These are phyloP conservation scores for Scheffersomyces segobiensis DNA, from an alignment of 1,139 yeast species.

Conservation along the genomic window DNA sequence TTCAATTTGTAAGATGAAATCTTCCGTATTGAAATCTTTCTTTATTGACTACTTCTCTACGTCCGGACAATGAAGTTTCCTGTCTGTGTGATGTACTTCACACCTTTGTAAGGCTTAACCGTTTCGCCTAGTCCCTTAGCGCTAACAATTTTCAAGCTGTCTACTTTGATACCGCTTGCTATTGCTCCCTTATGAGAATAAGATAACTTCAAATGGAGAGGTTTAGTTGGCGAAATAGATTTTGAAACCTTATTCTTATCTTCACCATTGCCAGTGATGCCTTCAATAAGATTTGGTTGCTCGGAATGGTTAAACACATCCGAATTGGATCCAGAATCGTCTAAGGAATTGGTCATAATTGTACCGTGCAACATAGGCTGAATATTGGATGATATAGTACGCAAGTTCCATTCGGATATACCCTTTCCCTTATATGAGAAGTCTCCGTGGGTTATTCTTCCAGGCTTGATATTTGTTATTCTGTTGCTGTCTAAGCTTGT, in stretches of 20 bases:
- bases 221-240: slow-evolving; percentile 31
- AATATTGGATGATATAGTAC: slow-evolving; percentile 61
- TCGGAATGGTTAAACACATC: slow-evolving; percentile 4
- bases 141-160: slow-evolving; percentile 58
- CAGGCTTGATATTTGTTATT: slow-evolving; percentile 42
- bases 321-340: slow-evolving; percentile 3
- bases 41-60: slow-evolving; percentile 4
- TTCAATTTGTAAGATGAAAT: background rate
- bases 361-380: slow-evolving; percentile 69
- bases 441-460: slow-evolving; percentile 73
- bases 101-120: slow-evolving; percentile 88
- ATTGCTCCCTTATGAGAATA: slow-evolving; percentile 69
- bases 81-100: slow-evolving; percentile 70
- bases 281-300: slow-evolving; percentile 7
- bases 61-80: slow-evolving; percentile 58
- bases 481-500: slow-evolving; percentile 2
- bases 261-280: slow-evolving; percentile 1
- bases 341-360: slow-evolving; percentile 19
- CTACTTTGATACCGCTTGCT: slow-evolving; percentile 76
- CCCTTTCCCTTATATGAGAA: slow-evolving; percentile 55
- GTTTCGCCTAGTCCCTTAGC: slow-evolving; percentile 60
- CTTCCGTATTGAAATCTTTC: background rate
- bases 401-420: slow-evolving; percentile 71
- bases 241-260: background rate
- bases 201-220: slow-evolving; percentile 51